Evolutionary conservation across 2,329 filamentous ascomycete species (phyloP), one percentile per base, ranked within the genome.

Genomic region (Monosporascus sp.): DNA sequence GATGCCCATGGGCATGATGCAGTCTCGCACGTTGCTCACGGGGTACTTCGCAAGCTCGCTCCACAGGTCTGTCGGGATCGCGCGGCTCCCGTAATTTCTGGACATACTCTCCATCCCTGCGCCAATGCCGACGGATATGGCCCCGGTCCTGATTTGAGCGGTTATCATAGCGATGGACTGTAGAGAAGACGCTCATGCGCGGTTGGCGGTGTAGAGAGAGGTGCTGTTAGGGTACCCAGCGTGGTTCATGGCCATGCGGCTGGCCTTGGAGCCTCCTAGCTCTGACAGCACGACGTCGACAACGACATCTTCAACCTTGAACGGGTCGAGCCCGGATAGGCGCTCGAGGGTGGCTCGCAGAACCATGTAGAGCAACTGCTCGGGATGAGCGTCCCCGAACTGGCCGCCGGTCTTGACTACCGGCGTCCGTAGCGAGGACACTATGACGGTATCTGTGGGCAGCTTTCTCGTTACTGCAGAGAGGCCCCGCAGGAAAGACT

Each of bases 71-170:
- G 85, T 86, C 0, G 92, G 92, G 44, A 97, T 94, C 18, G 92
- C 92, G 53, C 85, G 78, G 26, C 78, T 84, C 49, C 87, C 91
- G 72, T 97, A 97, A 73, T 96, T 96, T 60, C 87, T 76, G 58
- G 90, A 96, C 92, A 97, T 97, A 74, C 88, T 93, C 80, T 97
- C 92, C 89, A 95, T 96, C 28, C 92, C 92, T 2, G 89, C 92
- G 11, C 86, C 92, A 57, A 97, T 84, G 55, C 90, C 92, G 0
- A 80, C 77, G 57, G 85, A 81, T 50, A 93, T 87, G 61, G 82
- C 80, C 1, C 88, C 91, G 0, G 81, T 78, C 17, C 84, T 80
- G 62, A 97, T 94, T 57, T 86, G 79, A 53, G 87, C 84, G 5
- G 89, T 87, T 3, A 96, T 78, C 15, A 78, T 74, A 1, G 90